Base-by-base conservation (phyloP, 805 yeast species). In the Wickerhamomyces ciferrii region DNA sequence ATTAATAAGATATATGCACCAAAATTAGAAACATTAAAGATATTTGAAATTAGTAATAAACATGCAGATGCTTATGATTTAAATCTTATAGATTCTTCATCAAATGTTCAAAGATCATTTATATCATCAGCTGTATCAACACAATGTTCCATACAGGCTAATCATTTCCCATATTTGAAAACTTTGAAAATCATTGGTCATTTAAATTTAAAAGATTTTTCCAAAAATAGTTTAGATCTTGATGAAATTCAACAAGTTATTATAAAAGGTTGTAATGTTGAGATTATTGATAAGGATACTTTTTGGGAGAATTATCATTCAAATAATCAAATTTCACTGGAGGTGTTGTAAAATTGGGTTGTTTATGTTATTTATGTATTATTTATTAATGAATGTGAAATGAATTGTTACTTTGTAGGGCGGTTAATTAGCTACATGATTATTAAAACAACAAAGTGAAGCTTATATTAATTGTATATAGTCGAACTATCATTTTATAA, bases 11-110 rank as follows among this genome's bases (percentile, higher is more conserved):
- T 55, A 19, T 23, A 42, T 5, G 55, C 55, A 5, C 50, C 52
- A 13, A 23, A 40, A 9, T 31, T 58, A n/a, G 23, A 23, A 9
- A 45, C 45, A 8, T 40, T 59, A 11, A 56, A 54, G 42, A 49
- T 59, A 18, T 42, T 54, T 31, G 55, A 55, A 17, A 39, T 55
- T 20, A 53, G 48, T 29, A 58, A 54, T 43, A 53, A 54, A 39
- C 59, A 55, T 38, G 49, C 45, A 25, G 60, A 58, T 27, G 55
- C 60, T 0, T 51, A 54, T 39, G 59, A 55, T 37, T 38, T 55
- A 40, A 55, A 46, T 17, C 41, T 36, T 4, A 17, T 53, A 21
- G 39, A 39, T 17, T 34, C 40, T 5, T 8, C 42, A 13, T 29
- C 32, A 29, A 35, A 41, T 19, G 27, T 47, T n/a, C 39, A 39